Evolutionary conservation across 768 basidiomycete species (phyloP).

Genomic region (Tulasnella sp.): DNA sequence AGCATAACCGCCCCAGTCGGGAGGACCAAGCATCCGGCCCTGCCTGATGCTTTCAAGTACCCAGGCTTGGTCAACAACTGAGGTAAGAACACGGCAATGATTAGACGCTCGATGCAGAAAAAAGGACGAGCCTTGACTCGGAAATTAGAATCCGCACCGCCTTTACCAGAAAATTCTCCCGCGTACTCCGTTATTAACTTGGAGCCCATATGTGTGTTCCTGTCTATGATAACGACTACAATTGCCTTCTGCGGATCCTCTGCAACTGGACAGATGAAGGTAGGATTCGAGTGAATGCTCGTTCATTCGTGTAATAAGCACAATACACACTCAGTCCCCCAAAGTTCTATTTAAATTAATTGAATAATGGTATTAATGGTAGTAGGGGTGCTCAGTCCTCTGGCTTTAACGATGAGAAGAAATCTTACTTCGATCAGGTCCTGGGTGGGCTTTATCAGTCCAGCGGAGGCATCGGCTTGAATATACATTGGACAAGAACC

Average conservation of each 20-base stretch:
- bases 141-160: neutral
- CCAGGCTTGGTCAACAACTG: conserved; percentile 1
- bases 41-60: neutral
- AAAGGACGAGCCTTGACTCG: neutral
- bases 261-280: neutral
- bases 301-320: neutral
- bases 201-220: neutral
- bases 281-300: neutral
- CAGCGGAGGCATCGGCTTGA: neutral
- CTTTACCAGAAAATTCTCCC: neutral
- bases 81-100: neutral
- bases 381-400: neutral
- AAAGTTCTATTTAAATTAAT: neutral
- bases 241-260: neutral
- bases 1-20: neutral
- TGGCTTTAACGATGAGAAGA: neutral
- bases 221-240: neutral
- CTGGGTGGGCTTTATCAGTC: neutral
- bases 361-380: no score
- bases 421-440: neutral
- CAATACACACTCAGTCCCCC: neutral
- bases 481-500: neutral
- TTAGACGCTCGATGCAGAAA: neutral
- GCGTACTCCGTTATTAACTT: neutral
- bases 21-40: neutral